Percentiles rank a stretch among this genome's conserved stretches.
phyloP scores from a whole-genome alignment of 805 yeast species.

The Saturnispora bothae region DNA sequence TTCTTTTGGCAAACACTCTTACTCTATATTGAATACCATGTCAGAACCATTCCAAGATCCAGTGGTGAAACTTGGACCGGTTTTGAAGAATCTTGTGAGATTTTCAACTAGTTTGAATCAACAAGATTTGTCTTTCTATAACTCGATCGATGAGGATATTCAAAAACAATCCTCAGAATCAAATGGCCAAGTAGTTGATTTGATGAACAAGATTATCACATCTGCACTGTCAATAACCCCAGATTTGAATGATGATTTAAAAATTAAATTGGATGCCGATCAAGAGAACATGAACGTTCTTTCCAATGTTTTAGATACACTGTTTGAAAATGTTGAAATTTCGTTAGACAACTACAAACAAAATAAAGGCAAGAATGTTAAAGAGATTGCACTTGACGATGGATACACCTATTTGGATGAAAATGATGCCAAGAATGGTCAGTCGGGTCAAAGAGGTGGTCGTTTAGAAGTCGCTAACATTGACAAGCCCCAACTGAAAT shows the following conservation, averaged over 20 bases:
- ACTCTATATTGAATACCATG: background rate
- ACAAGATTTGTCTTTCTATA: slow-evolving; percentile 71
- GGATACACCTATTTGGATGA: slow-evolving; percentile 45
- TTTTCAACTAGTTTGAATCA: slow-evolving; percentile 61
- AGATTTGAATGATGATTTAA: slow-evolving; percentile 20
- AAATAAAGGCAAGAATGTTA: slow-evolving; percentile 12
- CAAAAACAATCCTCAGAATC: slow-evolving; percentile 32
- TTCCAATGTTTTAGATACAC: slow-evolving; percentile 50
- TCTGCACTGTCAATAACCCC: slow-evolving; percentile 18
- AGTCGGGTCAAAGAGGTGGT: background rate
- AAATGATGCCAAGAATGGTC: slow-evolving; percentile 26
- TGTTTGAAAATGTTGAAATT: slow-evolving; percentile 70
- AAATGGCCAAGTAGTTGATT: slow-evolving; percentile 6
- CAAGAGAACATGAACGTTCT: slow-evolving; percentile 52
- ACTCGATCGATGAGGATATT: slow-evolving; percentile 46
- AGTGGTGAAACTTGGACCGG: slow-evolving; percentile 26
- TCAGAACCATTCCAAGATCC: slow-evolving; percentile 14
- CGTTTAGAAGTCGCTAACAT: slow-evolving; percentile 12
- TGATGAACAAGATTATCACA: slow-evolving; percentile 34
- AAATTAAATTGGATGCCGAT: slow-evolving; percentile 22
- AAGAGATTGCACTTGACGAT: slow-evolving; percentile 9
- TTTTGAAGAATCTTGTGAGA: slow-evolving; percentile 48
- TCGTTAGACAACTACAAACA: slow-evolving; percentile 40
- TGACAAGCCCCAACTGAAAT: slow-evolving; percentile 59
- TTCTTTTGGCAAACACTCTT: background rate